A percentile compares a stretch with the other conserved stretches of the same genome.
Conservation (phyloP, 2,329 filamentous ascomycete species). For the Dendrostoma leiphaemia region DNA sequence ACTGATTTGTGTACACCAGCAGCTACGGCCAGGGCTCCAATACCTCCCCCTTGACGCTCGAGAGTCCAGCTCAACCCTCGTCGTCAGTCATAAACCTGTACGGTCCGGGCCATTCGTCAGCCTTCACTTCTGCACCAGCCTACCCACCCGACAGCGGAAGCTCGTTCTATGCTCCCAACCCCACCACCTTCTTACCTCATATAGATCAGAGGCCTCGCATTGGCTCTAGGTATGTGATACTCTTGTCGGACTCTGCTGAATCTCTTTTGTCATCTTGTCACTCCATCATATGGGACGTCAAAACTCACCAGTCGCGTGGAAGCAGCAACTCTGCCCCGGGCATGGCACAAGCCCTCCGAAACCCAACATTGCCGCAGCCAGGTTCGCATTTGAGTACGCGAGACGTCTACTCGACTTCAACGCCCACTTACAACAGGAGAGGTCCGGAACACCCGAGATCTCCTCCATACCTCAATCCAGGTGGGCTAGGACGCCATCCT, state of each 20-base stretch:
- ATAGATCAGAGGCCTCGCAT: conserved; percentile 55
- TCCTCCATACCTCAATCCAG: conserved; percentile 42
- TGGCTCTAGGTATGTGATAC: conserved; percentile 51
- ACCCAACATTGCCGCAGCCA: conserved; percentile 51
- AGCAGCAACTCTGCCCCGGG: conserved; percentile 51
- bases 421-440: conserved; percentile 47
- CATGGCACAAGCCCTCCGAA: conserved; percentile 58
- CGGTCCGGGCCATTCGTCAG: conserved; percentile 39
- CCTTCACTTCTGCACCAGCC: conserved; percentile 43
- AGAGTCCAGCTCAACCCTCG: conserved; percentile 48
- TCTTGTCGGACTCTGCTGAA: conserved; percentile 18
- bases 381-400: conserved; percentile 46
- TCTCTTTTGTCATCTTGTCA: conserved; percentile 4
- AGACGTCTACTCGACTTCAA: conserved; percentile 52
- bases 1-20: conserved; percentile 29
- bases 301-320: conserved; percentile 34
- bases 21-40: conserved; percentile 57
- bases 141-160: conserved; percentile 49
- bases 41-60: conserved; percentile 52
- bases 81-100: conserved; percentile 49
- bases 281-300: conserved; percentile 8
- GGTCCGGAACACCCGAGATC: conserved; percentile 51
- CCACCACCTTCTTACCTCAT: conserved; percentile 43
- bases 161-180: conserved; percentile 46
- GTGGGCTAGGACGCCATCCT: conserved; percentile 47